These are phyloP conservation scores for Ophiosphaerella narmari DNA, from an alignment of 2,329 filamentous ascomycete genomes.

Conservation along the genomic window DNA sequence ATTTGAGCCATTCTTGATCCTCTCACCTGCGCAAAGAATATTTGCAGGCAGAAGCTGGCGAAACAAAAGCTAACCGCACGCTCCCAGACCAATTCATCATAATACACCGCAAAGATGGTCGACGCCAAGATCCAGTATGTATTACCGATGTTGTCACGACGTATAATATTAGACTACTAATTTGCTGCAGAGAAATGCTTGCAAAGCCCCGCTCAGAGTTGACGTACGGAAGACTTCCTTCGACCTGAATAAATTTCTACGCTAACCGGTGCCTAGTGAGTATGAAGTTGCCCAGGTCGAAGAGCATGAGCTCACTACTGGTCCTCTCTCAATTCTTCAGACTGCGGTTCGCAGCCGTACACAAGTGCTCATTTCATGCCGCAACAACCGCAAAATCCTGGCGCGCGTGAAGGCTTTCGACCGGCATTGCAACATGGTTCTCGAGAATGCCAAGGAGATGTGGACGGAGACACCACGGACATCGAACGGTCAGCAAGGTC, in stretches of 20 bases:
- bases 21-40: constrained; percentile 16
- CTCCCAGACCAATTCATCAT: constrained; percentile 1
- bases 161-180: constrained; percentile 21
- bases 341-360: constrained; percentile 93
- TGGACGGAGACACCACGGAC: constrained; percentile 93
- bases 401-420: constrained; percentile 98
- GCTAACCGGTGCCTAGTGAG: constrained; percentile 62
- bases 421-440: constrained; percentile 98
- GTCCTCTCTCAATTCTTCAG: constrained; percentile 90
- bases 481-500: constrained; percentile 83
- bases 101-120: constrained; percentile 24
- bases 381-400: constrained; percentile 97
- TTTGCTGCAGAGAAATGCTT: constrained; percentile 74
- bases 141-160: constrained; percentile 11
- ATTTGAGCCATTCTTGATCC: constrained; percentile 15
- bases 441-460: constrained; percentile 99
- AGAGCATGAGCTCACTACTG: constrained; percentile 78
- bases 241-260: not conserved
- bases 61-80: constrained; percentile 25
- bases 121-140: constrained; percentile 53
- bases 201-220: constrained; percentile 87
- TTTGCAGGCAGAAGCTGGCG: constrained; percentile 24
- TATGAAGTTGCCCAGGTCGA: constrained; percentile 86
- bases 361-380: constrained; percentile 95
- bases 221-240: constrained; percentile 65